These are phyloP conservation scores for Uncinocarpus reesii DNA, from an alignment of 2,329 filamentous ascomycete genomes.

Conservation along the genomic window DNA sequence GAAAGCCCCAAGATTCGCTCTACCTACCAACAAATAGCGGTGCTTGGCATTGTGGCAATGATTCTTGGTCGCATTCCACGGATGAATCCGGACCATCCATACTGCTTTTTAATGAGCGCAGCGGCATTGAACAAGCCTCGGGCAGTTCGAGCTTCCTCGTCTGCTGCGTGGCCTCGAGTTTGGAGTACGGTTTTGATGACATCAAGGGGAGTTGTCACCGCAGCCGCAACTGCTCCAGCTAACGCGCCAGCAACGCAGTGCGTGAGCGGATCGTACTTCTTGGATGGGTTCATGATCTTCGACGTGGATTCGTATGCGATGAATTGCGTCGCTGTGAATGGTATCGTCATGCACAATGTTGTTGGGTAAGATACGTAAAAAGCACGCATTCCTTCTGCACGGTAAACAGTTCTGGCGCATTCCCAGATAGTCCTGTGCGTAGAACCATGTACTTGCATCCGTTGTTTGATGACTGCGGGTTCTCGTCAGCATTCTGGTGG, in stretches of 20 bases:
- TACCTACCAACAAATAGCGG: constrained; percentile 99
- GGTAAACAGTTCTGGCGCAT: constrained; percentile 81
- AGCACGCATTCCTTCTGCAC: constrained; percentile 72
- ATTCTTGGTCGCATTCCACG: constrained; percentile 84
- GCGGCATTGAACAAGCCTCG: constrained; percentile 71
- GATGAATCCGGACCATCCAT: constrained; percentile 80
- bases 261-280: constrained; percentile 76
- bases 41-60: constrained; percentile 95
- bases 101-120: constrained; percentile 67
- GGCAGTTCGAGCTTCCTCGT: constrained; percentile 74
- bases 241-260: constrained; percentile 88
- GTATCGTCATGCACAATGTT: constrained; percentile 95
- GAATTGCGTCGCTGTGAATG: constrained; percentile 94
- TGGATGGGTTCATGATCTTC: constrained; percentile 75
- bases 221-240: constrained; percentile 86
- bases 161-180: constrained; percentile 73
- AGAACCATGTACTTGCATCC: constrained; percentile 98
- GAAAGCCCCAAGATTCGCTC: constrained; percentile 22
- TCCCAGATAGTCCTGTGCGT: constrained; percentile 76
- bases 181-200: constrained; percentile 97
- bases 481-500: not conserved
- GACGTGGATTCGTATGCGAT: constrained; percentile 96
- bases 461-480: constrained; percentile 83
- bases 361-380: constrained; percentile 99
- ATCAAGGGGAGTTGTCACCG: constrained; percentile 88